A percentile compares a stretch with the other conserved stretches of the same genome.
These are phyloP conservation scores for Sphaerosporella brunnea DNA, from an alignment of 495 filamentous ascomycete species.

Conservation along the genomic window DNA sequence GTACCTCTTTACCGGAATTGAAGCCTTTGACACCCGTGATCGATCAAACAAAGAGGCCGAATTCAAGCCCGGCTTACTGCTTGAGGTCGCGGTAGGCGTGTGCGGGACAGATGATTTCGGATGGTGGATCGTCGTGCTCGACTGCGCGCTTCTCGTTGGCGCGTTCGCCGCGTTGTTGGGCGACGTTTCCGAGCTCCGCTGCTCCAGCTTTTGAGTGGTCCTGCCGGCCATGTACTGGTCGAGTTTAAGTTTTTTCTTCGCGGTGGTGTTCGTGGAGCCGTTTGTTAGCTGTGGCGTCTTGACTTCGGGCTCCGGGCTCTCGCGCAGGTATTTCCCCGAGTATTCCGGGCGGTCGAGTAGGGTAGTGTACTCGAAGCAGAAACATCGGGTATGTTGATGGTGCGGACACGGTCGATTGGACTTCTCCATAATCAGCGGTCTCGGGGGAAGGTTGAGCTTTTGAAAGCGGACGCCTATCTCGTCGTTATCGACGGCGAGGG, in stretches of 20 bases:
- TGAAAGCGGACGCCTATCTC: slow-evolving; percentile 24
- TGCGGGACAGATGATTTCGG: not conserved
- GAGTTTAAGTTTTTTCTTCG: slow-evolving; percentile 23
- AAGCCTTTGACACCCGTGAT: slow-evolving; percentile 1
- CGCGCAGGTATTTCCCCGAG: slow-evolving; percentile 23
- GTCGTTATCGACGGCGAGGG: slow-evolving; percentile 20
- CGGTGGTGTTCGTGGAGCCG: slow-evolving; percentile 14
- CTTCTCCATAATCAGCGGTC: slow-evolving; percentile 23
- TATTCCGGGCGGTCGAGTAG: slow-evolving; percentile 20
- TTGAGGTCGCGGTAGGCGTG: not conserved
- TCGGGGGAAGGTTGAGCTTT: slow-evolving; percentile 20
- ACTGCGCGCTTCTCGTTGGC: not conserved
- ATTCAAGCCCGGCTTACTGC: not conserved
- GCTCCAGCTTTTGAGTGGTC: not conserved
- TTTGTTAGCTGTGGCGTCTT: slow-evolving; percentile 8
- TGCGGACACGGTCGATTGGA: not conserved
- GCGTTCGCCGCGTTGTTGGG: slow-evolving; percentile 5
- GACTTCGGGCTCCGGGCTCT: slow-evolving; percentile 20
- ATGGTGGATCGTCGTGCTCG: not conserved
- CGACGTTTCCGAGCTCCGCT: slow-evolving; percentile 4
- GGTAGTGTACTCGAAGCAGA: slow-evolving; percentile 24
- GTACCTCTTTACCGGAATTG: slow-evolving; percentile 5
- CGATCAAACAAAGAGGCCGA: not conserved
- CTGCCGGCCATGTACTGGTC: slow-evolving; percentile 19
- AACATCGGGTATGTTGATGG: slow-evolving; percentile 11